phyloP scores from a whole-genome alignment of 192 early-diverging fungal species.

The Obelidium mucronatum region DNA sequence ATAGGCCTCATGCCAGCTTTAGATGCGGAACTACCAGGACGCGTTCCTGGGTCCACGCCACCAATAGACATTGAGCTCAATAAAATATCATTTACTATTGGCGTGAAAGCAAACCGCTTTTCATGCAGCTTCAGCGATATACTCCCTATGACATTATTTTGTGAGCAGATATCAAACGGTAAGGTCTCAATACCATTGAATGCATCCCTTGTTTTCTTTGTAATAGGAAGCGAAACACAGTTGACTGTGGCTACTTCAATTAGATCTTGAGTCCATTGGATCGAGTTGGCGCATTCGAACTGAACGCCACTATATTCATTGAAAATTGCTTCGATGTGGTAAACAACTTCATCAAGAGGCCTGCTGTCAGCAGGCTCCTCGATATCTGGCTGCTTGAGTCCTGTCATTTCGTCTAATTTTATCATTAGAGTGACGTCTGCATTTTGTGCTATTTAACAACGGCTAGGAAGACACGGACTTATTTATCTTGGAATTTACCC shows the following conservation, averaged over 20 bases:
- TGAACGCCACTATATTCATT: neutral
- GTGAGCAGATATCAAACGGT: neutral
- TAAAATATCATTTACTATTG: neutral
- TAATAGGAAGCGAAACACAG: conserved; percentile 8
- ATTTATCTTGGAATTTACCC: neutral
- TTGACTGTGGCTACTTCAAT: conserved; percentile 1
- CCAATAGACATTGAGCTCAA: neutral
- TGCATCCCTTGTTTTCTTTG: conserved; percentile 13
- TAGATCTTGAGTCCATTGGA: conserved; percentile 25
- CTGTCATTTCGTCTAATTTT: conserved; percentile 32
- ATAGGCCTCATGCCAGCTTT: neutral
- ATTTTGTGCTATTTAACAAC: neutral
- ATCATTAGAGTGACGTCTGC: conserved; percentile 32
- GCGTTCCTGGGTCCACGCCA: neutral
- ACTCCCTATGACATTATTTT: neutral
- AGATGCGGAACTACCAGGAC: neutral
- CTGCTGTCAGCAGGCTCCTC: conserved; percentile 14
- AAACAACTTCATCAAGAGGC: conserved; percentile 26
- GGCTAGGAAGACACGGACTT: neutral
- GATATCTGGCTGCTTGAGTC: neutral
- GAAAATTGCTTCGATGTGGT: conserved; percentile 20
- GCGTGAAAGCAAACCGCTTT: neutral
- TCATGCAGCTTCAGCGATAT: conserved; percentile 1
- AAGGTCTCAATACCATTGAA: conserved; percentile 5
- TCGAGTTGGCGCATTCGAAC: conserved; percentile 3